Evolutionary conservation across 345 rosid genomes (phyloP).

Genomic region (Reutealis trisperma): DNA sequence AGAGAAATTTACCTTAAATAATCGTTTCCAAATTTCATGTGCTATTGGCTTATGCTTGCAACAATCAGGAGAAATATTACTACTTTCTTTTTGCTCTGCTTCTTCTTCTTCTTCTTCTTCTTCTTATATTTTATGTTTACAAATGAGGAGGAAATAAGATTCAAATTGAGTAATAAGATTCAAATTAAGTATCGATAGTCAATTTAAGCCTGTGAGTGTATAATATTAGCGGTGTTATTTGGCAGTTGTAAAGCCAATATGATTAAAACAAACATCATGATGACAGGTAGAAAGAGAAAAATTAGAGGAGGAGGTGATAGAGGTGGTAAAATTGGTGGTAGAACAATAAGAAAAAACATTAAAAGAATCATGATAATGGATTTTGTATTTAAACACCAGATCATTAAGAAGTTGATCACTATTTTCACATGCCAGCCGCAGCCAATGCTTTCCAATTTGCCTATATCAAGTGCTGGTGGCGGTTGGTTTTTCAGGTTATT

Average conservation of each 20-base stretch:
- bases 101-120: too few relatives aligned
- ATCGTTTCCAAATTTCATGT: too few relatives aligned
- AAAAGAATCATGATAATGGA: conserved; percentile 11
- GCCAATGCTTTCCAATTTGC: neutral
- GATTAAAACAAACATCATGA: neutral
- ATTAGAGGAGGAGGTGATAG: conserved; percentile 12
- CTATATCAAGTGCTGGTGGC: neutral
- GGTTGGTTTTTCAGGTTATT: neutral
- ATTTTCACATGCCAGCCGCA: neutral
- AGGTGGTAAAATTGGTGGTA: conserved; percentile 16
- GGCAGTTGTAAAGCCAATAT: conserved; percentile 2
- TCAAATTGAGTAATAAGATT: too few relatives aligned
- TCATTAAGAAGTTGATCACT: neutral
- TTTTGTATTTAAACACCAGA: neutral
- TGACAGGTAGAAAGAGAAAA: conserved; percentile 6
- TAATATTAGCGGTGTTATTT: neutral
- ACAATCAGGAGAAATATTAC: too few relatives aligned
- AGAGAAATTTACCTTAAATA: too few relatives aligned
- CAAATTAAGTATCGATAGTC: too few relatives aligned
- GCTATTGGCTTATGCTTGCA: too few relatives aligned
- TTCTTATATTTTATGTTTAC: too few relatives aligned
- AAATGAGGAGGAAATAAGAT: too few relatives aligned
- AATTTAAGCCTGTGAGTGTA: neutral
- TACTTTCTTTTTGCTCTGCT: too few relatives aligned
- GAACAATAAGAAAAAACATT: neutral